Evolutionary conservation across 2,329 filamentous ascomycete species (phyloP), one percentile per base, ranked within the genome.

Genomic region (Talaromyces marneffei): DNA sequence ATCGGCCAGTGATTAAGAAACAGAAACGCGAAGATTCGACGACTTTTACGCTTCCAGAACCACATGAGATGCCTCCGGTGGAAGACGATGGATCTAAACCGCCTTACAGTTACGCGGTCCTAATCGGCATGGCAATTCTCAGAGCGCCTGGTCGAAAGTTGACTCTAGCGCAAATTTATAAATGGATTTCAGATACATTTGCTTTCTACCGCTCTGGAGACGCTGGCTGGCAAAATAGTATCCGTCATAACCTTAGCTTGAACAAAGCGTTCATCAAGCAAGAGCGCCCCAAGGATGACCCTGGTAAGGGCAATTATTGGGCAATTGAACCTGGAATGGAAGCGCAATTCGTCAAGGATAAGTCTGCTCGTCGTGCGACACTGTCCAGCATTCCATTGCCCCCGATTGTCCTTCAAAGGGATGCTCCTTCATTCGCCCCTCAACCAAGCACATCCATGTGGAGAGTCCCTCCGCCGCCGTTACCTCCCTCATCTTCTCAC

Each of bases 271-370:
- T 97, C 71, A 87, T 92, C 73, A 97, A 97, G 78, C 89, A 96
- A 71, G 92, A 97, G 75, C 85, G 94, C 62, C 92, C 92, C 61
- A 97, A 97, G 80, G 92, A 97, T 72, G 94, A 97, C 70, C 92
- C 93, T 2, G 94, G 94, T 69, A 97, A 97, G 77, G 94, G 94
- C 46, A 93, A 96, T 75, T 97, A 97, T 78, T 97, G 94, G 94
- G 86, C 87, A 46, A 96, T 99, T 69, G 87, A 92, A 70, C 83
- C 87, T n/a, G 93, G 93, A 18, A 91, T 90, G 78, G 94, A 97
- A 78, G 83, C 86, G 64, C 87, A 91, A 66, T 97, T 96, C 74
- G 83, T 96, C 75, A 94, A 93, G 76, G 90, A 95, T 72, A 96
- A 93, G 80, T 83, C 87, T 5, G 67, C 75, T 55, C 78, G 78